Conservation (phyloP, 1,284 basidiomycete genomes). For the Dichomitus squalens region DNA sequence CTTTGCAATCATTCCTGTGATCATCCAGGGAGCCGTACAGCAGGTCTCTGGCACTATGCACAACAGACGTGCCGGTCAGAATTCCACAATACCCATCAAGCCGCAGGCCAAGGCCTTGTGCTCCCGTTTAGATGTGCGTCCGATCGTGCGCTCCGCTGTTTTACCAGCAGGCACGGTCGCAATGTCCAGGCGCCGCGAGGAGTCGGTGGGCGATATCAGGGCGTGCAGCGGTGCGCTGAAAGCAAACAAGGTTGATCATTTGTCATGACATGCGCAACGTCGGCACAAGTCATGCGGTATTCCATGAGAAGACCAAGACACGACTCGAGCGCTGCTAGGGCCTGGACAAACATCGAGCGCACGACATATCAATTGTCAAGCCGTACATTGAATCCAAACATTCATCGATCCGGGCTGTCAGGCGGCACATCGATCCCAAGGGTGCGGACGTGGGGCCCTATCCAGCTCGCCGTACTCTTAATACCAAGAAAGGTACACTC, state of each 20-base stretch:
- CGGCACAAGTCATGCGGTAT: not conserved
- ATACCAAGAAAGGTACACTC: constrained; percentile 15
- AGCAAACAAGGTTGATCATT: constrained; percentile 9
- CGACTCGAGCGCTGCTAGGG: not conserved
- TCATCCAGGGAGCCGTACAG: not conserved
- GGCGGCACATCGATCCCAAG: not conserved
- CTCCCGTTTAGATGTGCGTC: not conserved
- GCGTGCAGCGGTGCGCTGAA: not conserved
- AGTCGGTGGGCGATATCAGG: not conserved
- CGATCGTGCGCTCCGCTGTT: not conserved
- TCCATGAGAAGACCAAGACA: not conserved
- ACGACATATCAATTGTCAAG: not conserved
- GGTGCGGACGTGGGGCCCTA: not conserved
- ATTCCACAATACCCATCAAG: not conserved
- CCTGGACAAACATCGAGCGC: not conserved
- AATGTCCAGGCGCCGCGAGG: not conserved
- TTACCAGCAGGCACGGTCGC: not conserved
- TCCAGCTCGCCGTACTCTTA: not conserved
- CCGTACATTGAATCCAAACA: not conserved
- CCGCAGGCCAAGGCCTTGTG: not conserved
- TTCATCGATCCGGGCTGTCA: constrained; percentile 1
- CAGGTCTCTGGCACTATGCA: not conserved
- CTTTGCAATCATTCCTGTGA: not conserved
- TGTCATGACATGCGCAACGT: constrained; percentile 2
- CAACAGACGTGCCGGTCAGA: not conserved